Conservation (phyloP, 441 rosid species). For the Viola pubescens region DNA sequence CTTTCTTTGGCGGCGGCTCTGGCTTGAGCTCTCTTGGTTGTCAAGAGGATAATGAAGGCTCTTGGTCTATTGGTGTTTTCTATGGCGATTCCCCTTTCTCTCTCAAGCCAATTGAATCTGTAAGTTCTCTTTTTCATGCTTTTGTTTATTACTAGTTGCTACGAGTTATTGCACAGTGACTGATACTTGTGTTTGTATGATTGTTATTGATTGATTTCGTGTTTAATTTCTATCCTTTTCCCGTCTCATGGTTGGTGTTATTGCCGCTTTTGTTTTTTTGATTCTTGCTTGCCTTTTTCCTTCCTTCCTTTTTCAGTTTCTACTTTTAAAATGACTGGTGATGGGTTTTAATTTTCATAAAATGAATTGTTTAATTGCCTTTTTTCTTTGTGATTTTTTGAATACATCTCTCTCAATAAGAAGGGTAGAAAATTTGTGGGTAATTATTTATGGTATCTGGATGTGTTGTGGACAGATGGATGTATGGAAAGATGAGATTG, state of each 20-base stretch:
- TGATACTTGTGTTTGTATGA: neutral
- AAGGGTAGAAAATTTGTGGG: too few relatives aligned
- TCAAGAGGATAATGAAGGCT: conserved; percentile 77
- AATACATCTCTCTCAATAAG: too few relatives aligned
- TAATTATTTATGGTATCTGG: conserved; percentile 3
- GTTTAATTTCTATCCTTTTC: conserved; percentile 6
- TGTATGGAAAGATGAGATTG: conserved; percentile 60
- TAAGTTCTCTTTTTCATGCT: conserved; percentile 25
- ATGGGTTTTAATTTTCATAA: neutral
- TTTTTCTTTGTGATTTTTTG: too few relatives aligned
- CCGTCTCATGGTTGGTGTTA: conserved; percentile 1
- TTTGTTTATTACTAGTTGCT: neutral
- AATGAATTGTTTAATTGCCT: conserved; percentile 1
- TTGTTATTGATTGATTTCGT: neutral
- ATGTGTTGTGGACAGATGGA: conserved; percentile 39
- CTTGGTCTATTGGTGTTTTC: conserved; percentile 90
- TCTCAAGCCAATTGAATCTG: conserved; percentile 82
- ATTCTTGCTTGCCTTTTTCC: neutral
- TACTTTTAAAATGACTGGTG: neutral
- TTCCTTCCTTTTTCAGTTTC: neutral
- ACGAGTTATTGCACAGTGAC: neutral
- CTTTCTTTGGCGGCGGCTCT: conserved; percentile 15
- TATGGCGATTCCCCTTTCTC: conserved; percentile 85
- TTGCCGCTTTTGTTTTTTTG: neutral
- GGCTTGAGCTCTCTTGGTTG: conserved; percentile 54